These are phyloP conservation scores for Coniosporium apollinis DNA, from an alignment of 495 filamentous ascomycete species.

Conservation along the genomic window DNA sequence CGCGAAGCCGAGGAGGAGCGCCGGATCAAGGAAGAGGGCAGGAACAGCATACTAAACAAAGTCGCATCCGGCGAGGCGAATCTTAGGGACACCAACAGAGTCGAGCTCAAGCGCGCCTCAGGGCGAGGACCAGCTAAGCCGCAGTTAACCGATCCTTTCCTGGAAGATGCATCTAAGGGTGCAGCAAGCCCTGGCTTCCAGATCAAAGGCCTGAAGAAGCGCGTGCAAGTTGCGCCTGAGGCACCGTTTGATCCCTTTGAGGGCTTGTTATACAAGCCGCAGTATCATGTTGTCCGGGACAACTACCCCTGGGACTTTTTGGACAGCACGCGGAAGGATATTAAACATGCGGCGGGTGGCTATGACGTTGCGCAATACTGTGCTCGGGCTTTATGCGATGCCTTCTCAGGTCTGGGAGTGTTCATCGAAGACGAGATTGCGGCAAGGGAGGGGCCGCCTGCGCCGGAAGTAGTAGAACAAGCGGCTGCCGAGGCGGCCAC, in stretches of 20 bases:
- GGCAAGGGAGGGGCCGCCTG: conserved; percentile 26
- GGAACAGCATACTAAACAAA: conserved; percentile 38
- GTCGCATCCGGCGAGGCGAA: conserved; percentile 32
- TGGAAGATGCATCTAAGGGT: conserved; percentile 19
- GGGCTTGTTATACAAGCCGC: conserved; percentile 46
- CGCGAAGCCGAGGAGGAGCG: conserved; percentile 42
- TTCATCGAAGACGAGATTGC: conserved; percentile 65
- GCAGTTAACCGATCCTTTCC: conserved; percentile 12
- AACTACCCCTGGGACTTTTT: conserved; percentile 50
- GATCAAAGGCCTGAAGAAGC: conserved; percentile 64
- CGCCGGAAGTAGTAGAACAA: too few species aligned
- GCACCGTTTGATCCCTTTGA: conserved; percentile 82
- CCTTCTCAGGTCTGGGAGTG: conserved; percentile 74
- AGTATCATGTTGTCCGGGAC: conserved; percentile 51
- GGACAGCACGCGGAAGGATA: conserved; percentile 40
- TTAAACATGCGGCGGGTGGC: conserved; percentile 54
- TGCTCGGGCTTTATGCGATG: conserved; percentile 62
- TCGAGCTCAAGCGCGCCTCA: conserved; percentile 51
- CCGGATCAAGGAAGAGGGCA: conserved; percentile 39
- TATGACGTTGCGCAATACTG: conserved; percentile 72
- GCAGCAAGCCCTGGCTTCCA: conserved; percentile 23
- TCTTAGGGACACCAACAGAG: conserved; percentile 38
- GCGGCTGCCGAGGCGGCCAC: too few species aligned
- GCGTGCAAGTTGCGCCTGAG: conserved; percentile 40
- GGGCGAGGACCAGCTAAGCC: conserved; percentile 17